Evolutionary conservation across 176 grass and related monocot species (phyloP), one percentile per base, ranked within the genome.

Genomic region (Carex myosuroides): DNA sequence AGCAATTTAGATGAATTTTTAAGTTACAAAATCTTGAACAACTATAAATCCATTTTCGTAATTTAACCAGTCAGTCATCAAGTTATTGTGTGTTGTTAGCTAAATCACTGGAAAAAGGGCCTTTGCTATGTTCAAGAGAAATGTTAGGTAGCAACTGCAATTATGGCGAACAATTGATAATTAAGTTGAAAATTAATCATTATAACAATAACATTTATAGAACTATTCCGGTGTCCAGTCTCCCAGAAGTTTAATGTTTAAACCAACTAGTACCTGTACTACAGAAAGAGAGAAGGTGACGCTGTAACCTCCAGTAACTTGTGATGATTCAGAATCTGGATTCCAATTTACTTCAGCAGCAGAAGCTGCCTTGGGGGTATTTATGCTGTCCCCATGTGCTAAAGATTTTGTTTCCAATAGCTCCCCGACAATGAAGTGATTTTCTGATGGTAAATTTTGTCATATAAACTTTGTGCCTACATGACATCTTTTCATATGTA

Each of bases 281-380:
- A 98, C 89, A 66, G 96, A 93, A 8, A 98, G 83, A 54, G 96
- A 94, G 64, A 98, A 95, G 55, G 89, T 92, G 80, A 98, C 85
- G 87, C 62, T 93, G 79, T 95, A 98, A 65, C 96, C 93, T 74
- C 96, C 96, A 88, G 92, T 95, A 85, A 90, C 85, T 93, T 95
- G 92, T 77, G 85, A 93, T 84, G 87, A 89, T 89, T 98, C 96
- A n/a, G 91, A 92, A 85, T 98, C 93, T 66, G 89, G 73, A 89
- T 88, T 91, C 91, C 91, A 98, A 72, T 46, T 91, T 80, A 83
- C 11, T 67, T 98, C 96, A 64, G 83, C 80, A 81, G 81, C 88
- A 77, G 79, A 89, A 71, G 84, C 60, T 54, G 80, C 52, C 71
- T 95, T 92, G 69, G 93, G 86, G 81, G 91, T 90, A 86, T 90